Percentiles rank a stretch among this genome's conserved stretches.
Conservation (phyloP, 768 basidiomycete species). For the Russula earlei region DNA sequence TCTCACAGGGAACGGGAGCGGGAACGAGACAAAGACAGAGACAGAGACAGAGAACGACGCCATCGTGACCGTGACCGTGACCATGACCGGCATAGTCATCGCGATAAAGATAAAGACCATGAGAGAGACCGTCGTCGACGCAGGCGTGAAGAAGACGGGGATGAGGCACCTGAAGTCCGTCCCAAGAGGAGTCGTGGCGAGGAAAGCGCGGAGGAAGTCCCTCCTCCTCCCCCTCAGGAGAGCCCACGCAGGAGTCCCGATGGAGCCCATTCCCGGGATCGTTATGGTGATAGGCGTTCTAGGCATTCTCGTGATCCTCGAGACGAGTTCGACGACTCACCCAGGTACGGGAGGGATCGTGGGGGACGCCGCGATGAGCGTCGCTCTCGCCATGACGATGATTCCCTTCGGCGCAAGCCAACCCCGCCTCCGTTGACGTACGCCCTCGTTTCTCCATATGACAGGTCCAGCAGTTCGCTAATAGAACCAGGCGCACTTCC, state of each 20-base stretch:
- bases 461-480: constrained; percentile 3
- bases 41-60: constrained; percentile 33
- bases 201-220: constrained; percentile 35
- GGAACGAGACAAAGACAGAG: constrained; percentile 32
- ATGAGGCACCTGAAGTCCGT: constrained; percentile 44
- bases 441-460: constrained; percentile 19
- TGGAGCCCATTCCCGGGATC: constrained; percentile 43
- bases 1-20: constrained; percentile 39
- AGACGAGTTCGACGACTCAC: constrained; percentile 55
- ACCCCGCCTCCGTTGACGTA: constrained; percentile 38
- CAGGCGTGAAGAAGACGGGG: constrained; percentile 56
- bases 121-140: constrained; percentile 53
- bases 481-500: constrained; percentile 47
- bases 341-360: constrained; percentile 35
- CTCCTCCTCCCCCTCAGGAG: constrained; percentile 39
- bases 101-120: constrained; percentile 39
- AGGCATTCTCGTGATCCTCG: constrained; percentile 40
- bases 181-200: constrained; percentile 61
- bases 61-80: constrained; percentile 42
- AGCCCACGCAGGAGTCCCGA: constrained; percentile 41
- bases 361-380: constrained; percentile 33
- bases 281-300: constrained; percentile 36
- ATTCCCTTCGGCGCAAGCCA: constrained; percentile 23
- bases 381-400: constrained; percentile 36
- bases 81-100: constrained; percentile 41